These are phyloP conservation scores for Terana coerulea DNA, from an alignment of 768 basidiomycete genomes.

Conservation along the genomic window DNA sequence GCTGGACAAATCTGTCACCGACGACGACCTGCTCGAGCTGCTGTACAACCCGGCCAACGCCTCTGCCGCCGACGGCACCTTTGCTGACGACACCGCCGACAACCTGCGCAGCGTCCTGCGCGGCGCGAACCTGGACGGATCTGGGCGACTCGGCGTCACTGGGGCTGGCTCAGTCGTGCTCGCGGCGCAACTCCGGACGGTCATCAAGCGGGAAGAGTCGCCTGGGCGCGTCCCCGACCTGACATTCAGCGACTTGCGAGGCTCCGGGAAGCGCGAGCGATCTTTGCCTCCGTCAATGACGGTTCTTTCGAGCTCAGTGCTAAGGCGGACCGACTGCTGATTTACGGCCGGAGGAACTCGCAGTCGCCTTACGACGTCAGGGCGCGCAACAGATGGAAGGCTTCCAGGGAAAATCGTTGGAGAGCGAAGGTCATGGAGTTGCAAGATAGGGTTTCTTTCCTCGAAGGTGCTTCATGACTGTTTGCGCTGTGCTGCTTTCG, in stretches of 20 bases:
- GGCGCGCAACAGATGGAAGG: neutral
- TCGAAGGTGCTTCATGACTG: constrained; percentile 39
- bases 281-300: constrained; percentile 42
- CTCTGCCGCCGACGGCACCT: too few relatives aligned
- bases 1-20: constrained; percentile 17
- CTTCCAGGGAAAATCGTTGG: neutral
- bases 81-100: neutral
- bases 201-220: neutral
- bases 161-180: neutral
- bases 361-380: neutral
- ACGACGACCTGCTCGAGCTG: constrained; percentile 16
- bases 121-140: neutral
- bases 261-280: constrained; percentile 39
- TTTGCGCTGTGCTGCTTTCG: too few relatives aligned
- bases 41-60: constrained; percentile 6
- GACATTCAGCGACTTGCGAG: constrained; percentile 39
- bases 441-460: constrained; percentile 22
- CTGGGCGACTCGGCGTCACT: neutral
- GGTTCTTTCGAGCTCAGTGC: constrained; percentile 23
- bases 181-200: neutral
- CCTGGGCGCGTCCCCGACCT: constrained; percentile 9
- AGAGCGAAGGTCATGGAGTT: constrained; percentile 9
- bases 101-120: neutral
- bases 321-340: constrained; percentile 22
- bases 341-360: constrained; percentile 9